Percentiles rank a stretch among this genome's conserved stretches.
These are phyloP conservation scores for Penicillium nucicola DNA, from an alignment of 495 filamentous ascomycete species.

Conservation along the genomic window DNA sequence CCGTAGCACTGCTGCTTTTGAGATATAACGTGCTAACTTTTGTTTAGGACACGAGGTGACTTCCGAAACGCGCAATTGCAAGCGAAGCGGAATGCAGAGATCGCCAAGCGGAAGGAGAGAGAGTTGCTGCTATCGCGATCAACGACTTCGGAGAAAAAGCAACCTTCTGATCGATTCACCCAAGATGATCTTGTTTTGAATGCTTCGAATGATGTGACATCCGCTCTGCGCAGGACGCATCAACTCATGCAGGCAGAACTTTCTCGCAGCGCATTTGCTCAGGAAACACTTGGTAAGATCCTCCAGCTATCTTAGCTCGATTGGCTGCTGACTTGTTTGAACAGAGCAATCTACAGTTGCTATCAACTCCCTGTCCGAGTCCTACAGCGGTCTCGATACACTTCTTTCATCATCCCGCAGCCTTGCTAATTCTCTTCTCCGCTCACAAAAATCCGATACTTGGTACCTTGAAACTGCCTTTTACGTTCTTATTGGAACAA, in stretches of 20 bases:
- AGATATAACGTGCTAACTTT: constrained; percentile 7
- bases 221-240: constrained; percentile 79
- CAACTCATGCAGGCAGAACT: constrained; percentile 79
- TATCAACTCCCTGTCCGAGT: constrained; percentile 71
- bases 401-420: constrained; percentile 69
- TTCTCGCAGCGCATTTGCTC: constrained; percentile 78
- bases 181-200: constrained; percentile 66
- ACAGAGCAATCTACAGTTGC: constrained; percentile 71
- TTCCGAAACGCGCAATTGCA: constrained; percentile 84
- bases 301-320: not conserved
- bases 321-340: constrained; percentile 7
- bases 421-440: constrained; percentile 74
- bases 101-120: constrained; percentile 71
- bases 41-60: constrained; percentile 59
- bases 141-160: constrained; percentile 32
- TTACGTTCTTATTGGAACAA: constrained; percentile 71
- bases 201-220: constrained; percentile 80
- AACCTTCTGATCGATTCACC: constrained; percentile 47
- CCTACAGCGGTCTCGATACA: constrained; percentile 73
- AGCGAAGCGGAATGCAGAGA: constrained; percentile 72
- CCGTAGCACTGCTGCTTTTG: too few species aligned
- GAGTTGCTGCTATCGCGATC: constrained; percentile 65
- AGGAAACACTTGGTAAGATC: constrained; percentile 65
- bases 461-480: constrained; percentile 94
- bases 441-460: constrained; percentile 88